phyloP scores from a whole-genome alignment of 129 eudicot genomes.

The Lonicera japonica region DNA sequence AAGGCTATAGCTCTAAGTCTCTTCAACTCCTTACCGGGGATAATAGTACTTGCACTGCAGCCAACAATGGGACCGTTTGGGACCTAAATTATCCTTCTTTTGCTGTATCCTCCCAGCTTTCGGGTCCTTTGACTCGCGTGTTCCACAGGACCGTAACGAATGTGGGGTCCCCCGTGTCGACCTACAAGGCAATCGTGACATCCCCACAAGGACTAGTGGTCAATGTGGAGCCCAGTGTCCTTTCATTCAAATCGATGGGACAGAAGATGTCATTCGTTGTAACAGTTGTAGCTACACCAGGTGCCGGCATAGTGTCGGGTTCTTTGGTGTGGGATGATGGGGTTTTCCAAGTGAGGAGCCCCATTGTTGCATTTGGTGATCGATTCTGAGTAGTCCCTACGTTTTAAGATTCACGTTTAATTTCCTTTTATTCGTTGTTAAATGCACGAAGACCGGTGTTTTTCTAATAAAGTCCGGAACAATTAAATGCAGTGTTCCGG shows the following conservation, averaged over 20 bases:
- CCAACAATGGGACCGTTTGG: constrained; percentile 18
- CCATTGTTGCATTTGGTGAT: constrained; percentile 36
- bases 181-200: constrained; percentile 13
- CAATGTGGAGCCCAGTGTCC: constrained; percentile 8
- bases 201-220: constrained; percentile 5
- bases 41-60: constrained; percentile 16
- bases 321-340: constrained; percentile 68
- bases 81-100: constrained; percentile 32
- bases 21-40: constrained; percentile 29
- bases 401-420: neutral
- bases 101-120: neutral
- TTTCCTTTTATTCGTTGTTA: too few species aligned
- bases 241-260: constrained; percentile 13
- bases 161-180: constrained; percentile 34
- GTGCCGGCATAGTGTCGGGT: constrained; percentile 20
- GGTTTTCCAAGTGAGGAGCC: constrained; percentile 45
- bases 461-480: neutral
- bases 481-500: neutral
- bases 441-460: neutral
- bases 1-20: constrained; percentile 24
- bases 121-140: neutral
- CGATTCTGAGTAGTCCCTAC: too few species aligned
- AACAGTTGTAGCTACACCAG: constrained; percentile 30
- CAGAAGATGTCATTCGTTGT: constrained; percentile 33
- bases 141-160: constrained; percentile 36